These are phyloP conservation scores for Dissoconium aciculare DNA, from an alignment of 2,329 filamentous ascomycete species.

Conservation along the genomic window DNA sequence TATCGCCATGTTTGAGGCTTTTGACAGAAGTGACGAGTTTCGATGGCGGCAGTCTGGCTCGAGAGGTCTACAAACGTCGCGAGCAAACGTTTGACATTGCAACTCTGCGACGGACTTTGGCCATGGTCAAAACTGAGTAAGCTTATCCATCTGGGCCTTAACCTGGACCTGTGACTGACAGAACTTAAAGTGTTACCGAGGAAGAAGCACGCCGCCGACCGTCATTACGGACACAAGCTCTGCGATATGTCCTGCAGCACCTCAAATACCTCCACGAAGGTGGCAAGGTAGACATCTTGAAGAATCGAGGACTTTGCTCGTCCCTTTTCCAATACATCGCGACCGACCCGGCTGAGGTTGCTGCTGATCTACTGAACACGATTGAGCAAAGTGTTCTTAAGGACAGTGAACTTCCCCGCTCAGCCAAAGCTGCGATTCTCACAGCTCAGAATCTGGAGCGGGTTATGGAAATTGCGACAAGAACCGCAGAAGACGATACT, in stretches of 20 bases:
- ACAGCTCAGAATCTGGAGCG: constrained; percentile 28
- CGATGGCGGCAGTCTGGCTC: constrained; percentile 70
- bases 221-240: constrained; percentile 67
- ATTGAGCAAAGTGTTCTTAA: constrained; percentile 57
- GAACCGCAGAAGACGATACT: constrained; percentile 31
- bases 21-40: constrained; percentile 74
- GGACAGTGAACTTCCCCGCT: constrained; percentile 57
- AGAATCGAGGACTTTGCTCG: constrained; percentile 53
- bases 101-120: constrained; percentile 65
- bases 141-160: constrained; percentile 31
- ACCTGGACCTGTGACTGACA: too few relatives aligned
- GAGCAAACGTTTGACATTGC: constrained; percentile 58
- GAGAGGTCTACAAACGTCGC: constrained; percentile 55
- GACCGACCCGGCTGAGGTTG: constrained; percentile 60
- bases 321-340: constrained; percentile 62
- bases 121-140: constrained; percentile 43
- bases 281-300: constrained; percentile 68
- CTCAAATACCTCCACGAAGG: constrained; percentile 63
- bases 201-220: constrained; percentile 53
- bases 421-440: constrained; percentile 42
- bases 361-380: constrained; percentile 58
- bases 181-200: constrained; percentile 23
- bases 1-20: constrained; percentile 74
- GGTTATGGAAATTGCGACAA: constrained; percentile 44
- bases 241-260: constrained; percentile 65